These are phyloP conservation scores for Ocimum tenuiflorum DNA, from an alignment of 257 asterid species.

Conservation along the genomic window DNA sequence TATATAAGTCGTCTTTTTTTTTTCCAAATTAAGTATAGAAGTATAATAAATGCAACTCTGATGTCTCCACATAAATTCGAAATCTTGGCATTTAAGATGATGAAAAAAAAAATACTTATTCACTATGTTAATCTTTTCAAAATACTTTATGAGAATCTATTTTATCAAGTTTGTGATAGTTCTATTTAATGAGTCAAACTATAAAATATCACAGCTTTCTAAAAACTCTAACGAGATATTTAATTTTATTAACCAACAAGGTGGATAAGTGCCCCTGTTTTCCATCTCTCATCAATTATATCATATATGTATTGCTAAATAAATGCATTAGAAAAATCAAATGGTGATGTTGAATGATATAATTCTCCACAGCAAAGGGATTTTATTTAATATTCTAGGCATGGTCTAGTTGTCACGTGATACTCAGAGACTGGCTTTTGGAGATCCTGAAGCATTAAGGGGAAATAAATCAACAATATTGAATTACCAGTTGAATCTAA, in stretches of 20 bases:
- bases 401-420: slow-evolving; percentile 27
- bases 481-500: slow-evolving; percentile 19
- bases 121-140: too few relatives aligned
- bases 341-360: background rate
- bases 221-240: background rate
- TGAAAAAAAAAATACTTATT: too few relatives aligned
- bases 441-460: slow-evolving; percentile 31
- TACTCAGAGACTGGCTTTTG: slow-evolving; percentile 25
- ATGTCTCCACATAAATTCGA: too few relatives aligned
- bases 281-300: slow-evolving; percentile 20
- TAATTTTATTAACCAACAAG: background rate
- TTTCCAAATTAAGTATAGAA: too few relatives aligned
- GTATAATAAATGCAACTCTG: too few relatives aligned
- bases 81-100: too few relatives aligned
- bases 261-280: slow-evolving; percentile 11
- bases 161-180: too few relatives aligned
- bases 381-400: background rate
- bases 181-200: background rate
- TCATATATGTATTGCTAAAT: background rate
- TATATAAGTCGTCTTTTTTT: too few relatives aligned
- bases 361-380: slow-evolving; percentile 11
- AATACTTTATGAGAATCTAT: too few relatives aligned
- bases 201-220: background rate
- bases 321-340: background rate
- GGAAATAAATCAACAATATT: background rate